Evolutionary conservation across 371 early-diverging fungal genomes (phyloP).

Genomic region (Zancudomyces culisetae): DNA sequence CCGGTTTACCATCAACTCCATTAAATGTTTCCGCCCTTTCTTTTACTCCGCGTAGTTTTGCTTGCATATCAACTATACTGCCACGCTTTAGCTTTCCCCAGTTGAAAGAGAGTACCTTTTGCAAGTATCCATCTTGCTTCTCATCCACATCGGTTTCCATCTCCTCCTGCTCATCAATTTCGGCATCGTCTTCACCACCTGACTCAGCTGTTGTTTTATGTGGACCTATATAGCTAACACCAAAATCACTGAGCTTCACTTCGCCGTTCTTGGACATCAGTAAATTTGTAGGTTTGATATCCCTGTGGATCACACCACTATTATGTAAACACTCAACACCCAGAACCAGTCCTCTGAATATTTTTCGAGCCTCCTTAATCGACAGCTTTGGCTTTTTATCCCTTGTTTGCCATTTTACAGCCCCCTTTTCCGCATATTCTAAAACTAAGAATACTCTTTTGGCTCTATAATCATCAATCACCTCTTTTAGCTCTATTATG

Average conservation of each 20-base stretch:
- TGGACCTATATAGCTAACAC: slow-evolving; percentile 45
- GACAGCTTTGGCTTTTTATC: slow-evolving; percentile 41
- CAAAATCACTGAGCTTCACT: slow-evolving; percentile 91
- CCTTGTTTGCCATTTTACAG: slow-evolving; percentile 67
- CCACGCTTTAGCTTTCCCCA: background rate
- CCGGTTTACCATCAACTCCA: background rate
- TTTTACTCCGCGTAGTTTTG: background rate
- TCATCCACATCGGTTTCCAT: background rate
- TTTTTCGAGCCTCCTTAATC: slow-evolving; percentile 41
- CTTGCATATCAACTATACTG: background rate
- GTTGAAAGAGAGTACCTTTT: background rate
- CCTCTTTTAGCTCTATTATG: slow-evolving; percentile 73
- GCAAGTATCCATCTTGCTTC: background rate
- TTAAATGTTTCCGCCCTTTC: background rate
- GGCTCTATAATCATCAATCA: slow-evolving; percentile 81
- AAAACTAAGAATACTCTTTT: slow-evolving; percentile 78
- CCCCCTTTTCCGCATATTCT: slow-evolving; percentile 81
- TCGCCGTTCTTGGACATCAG: slow-evolving; percentile 41
- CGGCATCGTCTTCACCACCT: background rate
- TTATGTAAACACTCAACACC: slow-evolving; percentile 86
- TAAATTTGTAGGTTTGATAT: slow-evolving; percentile 90
- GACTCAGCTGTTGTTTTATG: slow-evolving; percentile 3
- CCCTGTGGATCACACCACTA: slow-evolving; percentile 85
- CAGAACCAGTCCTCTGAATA: slow-evolving; percentile 74
- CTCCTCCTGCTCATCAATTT: background rate